A percentile compares a stretch with the other conserved stretches of the same genome.
These are phyloP conservation scores for Ceratocystis eucalypticola DNA, from an alignment of 2,329 filamentous ascomycete species.

Conservation along the genomic window DNA sequence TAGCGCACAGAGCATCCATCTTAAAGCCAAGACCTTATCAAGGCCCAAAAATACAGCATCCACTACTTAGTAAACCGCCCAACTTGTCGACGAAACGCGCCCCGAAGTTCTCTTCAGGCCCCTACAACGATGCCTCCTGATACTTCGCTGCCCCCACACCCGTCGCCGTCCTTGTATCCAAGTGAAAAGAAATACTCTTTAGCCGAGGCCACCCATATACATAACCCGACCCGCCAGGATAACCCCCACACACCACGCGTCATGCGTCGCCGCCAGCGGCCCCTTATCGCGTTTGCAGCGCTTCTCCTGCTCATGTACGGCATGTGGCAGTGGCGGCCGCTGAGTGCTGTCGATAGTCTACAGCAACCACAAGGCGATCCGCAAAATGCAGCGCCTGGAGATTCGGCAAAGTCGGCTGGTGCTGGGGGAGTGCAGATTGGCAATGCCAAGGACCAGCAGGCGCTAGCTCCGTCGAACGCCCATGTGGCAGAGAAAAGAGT, in stretches of 20 bases:
- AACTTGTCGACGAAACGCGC: background rate
- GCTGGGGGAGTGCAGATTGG: background rate
- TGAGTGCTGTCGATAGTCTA: conserved; percentile 7
- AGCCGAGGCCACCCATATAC: background rate
- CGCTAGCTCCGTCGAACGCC: background rate
- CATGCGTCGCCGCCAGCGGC: conserved; percentile 10
- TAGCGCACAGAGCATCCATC: conserved; percentile 1
- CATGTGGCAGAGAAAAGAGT: conserved; percentile 33
- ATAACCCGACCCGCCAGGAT: background rate
- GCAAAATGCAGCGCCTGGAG: conserved; percentile 4
- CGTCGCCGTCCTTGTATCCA: no score
- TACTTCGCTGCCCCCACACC: background rate
- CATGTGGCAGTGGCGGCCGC: conserved; percentile 13
- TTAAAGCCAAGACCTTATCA: background rate
- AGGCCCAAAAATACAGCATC: background rate
- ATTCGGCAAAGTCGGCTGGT: conserved; percentile 1
- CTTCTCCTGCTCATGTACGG: conserved; percentile 4
- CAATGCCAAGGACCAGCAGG: background rate
- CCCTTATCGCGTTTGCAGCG: conserved; percentile 5
- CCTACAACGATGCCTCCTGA: background rate
- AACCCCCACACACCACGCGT: background rate
- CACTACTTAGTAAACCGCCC: background rate
- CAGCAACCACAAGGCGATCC: background rate
- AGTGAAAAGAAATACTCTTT: background rate
- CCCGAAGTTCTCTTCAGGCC: background rate